Conservation (phyloP, 2,329 filamentous ascomycete genomes). For the Apiospora malaysiana region DNA sequence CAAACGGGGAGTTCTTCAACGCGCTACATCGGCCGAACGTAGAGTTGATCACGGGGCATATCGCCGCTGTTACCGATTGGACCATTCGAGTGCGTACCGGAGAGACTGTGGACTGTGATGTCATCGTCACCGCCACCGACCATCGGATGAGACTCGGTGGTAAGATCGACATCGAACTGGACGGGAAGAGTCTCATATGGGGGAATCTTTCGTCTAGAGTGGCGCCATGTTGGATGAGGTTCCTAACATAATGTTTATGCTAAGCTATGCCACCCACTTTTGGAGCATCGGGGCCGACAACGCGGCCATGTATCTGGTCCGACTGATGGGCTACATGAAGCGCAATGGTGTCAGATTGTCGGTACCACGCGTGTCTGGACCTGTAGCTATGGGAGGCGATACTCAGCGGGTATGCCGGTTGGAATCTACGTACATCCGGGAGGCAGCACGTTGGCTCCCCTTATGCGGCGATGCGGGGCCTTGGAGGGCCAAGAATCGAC, state of each 20-base stretch:
- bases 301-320: conserved; percentile 52
- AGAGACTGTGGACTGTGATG: conserved; percentile 57
- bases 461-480: conserved; percentile 32
- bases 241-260: conserved; percentile 63
- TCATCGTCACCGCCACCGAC: conserved; percentile 70
- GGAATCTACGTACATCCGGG: conserved; percentile 44
- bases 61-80: conserved; percentile 50
- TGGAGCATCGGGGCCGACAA: conserved; percentile 69
- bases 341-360: conserved; percentile 47
- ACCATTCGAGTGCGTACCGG: conserved; percentile 46
- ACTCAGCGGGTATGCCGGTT: conserved; percentile 40
- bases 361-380: conserved; percentile 45
- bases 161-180: conserved; percentile 54
- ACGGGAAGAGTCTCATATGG: conserved; percentile 52
- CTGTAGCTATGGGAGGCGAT: neutral
- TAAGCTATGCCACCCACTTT: conserved; percentile 64
- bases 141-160: conserved; percentile 62
- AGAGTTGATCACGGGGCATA: conserved; percentile 51
- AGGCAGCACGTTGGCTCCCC: conserved; percentile 46
- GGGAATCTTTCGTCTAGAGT: conserved; percentile 63
- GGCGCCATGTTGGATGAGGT: conserved; percentile 65
- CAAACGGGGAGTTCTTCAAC: conserved; percentile 52
- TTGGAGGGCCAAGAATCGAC: neutral
- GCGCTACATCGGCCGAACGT: conserved; percentile 39
- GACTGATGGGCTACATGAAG: conserved; percentile 57